A percentile compares a stretch with the other conserved stretches of the same genome.
Conservation (phyloP, 2,329 filamentous ascomycete genomes). For the Niveomyces coronatus region DNA sequence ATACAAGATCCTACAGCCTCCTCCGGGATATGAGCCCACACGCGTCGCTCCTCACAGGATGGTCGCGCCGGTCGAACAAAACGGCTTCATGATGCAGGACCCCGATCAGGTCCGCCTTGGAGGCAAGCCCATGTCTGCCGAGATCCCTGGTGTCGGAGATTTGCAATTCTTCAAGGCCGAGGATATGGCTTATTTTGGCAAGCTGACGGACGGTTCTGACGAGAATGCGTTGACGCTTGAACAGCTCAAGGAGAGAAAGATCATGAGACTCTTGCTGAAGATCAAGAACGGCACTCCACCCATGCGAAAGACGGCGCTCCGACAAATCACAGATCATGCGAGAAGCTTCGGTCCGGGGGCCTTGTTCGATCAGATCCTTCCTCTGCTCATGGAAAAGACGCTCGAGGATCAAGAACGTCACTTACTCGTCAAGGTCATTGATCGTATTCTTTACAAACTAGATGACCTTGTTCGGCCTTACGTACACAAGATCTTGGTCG, state of each 20-base stretch:
- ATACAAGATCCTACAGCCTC: slow-evolving; percentile 84
- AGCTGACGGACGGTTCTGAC: slow-evolving; percentile 87
- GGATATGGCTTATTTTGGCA: slow-evolving; percentile 98
- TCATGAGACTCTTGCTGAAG: slow-evolving; percentile 92
- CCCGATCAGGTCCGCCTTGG: slow-evolving; percentile 73
- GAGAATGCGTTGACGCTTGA: slow-evolving; percentile 89
- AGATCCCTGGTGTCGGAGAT: slow-evolving; percentile 92
- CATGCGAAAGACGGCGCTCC: slow-evolving; percentile 95
- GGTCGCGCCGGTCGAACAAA: slow-evolving; percentile 62
- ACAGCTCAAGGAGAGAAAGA: slow-evolving; percentile 94
- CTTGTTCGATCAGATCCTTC: slow-evolving; percentile 94
- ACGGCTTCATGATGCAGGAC: slow-evolving; percentile 96
- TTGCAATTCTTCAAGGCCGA: slow-evolving; percentile 97
- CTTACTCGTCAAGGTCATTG: slow-evolving; percentile 96
- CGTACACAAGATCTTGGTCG: slow-evolving; percentile 95
- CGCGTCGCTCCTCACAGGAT: slow-evolving; percentile 67
- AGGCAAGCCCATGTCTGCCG: slow-evolving; percentile 85
- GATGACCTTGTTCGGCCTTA: slow-evolving; percentile 94
- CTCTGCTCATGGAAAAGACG: slow-evolving; percentile 95
- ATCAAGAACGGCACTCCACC: slow-evolving; percentile 99
- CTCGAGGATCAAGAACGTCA: slow-evolving; percentile 97
- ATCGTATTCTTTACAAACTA: slow-evolving; percentile 95
- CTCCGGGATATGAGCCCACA: slow-evolving; percentile 82
- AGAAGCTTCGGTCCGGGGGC: slow-evolving; percentile 89
- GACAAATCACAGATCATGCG: slow-evolving; percentile 95